These are phyloP conservation scores for Verbena officinalis DNA, from an alignment of 257 asterid species.

Conservation along the genomic window DNA sequence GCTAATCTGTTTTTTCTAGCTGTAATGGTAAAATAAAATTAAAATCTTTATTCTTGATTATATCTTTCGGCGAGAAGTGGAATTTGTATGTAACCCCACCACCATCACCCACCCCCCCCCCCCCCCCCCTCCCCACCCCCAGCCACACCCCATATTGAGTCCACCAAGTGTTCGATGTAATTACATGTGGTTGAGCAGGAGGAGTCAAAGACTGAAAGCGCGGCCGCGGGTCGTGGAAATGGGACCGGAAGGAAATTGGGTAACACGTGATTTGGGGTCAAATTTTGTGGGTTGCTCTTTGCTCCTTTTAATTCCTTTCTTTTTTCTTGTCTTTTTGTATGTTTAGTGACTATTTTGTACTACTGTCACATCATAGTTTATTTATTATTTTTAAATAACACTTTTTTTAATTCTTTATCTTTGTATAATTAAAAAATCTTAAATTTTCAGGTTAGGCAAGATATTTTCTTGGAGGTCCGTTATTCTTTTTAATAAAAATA, in stretches of 20 bases:
- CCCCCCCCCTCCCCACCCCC: background rate
- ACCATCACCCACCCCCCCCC: conserved; percentile 20
- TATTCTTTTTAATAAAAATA: too few relatives aligned
- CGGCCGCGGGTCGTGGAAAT: conserved; percentile 14
- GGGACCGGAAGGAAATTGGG: conserved; percentile 24
- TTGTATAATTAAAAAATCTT: too few relatives aligned
- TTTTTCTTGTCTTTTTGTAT: too few relatives aligned
- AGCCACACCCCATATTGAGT: too few relatives aligned
- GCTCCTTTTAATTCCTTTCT: background rate
- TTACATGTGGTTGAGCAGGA: conserved; percentile 24
- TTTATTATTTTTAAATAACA: too few relatives aligned
- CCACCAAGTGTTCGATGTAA: conserved; percentile 29
- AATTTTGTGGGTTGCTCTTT: conserved; percentile 4
- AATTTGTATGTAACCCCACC: conserved; percentile 30
- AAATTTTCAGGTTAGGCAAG: too few relatives aligned
- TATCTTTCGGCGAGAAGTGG: conserved; percentile 45
- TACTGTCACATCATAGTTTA: too few relatives aligned
- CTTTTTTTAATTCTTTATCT: too few relatives aligned
- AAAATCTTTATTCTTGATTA: conserved; percentile 21
- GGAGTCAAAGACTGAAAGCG: conserved; percentile 23
- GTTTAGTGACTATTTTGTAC: background rate
- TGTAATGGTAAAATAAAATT: conserved; percentile 29
- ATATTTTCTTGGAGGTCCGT: too few relatives aligned
- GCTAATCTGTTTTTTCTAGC: conserved; percentile 22
- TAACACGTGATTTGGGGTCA: conserved; percentile 28